Evolutionary conservation across 495 filamentous ascomycete species (phyloP).

Genomic region (Podospora bellae-mahoneyi): DNA sequence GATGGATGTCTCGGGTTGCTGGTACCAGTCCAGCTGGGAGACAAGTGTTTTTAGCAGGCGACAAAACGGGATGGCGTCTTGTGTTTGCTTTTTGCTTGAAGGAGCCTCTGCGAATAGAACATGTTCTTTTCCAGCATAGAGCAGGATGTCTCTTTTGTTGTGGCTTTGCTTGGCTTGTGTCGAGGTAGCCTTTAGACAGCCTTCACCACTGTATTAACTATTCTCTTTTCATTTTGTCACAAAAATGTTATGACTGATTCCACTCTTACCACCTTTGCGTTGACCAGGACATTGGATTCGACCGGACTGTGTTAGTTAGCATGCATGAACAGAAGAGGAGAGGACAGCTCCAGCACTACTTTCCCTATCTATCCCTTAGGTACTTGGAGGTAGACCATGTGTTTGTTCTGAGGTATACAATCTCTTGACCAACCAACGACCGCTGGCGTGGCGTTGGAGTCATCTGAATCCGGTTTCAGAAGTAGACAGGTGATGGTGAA

Average conservation of each 20-base stretch:
- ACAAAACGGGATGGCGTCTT: conserved; percentile 3
- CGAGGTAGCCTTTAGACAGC: neutral
- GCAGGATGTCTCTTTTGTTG: neutral
- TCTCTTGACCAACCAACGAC: no score
- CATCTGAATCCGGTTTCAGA: no score
- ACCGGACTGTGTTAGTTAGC: no score
- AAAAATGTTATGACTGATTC: neutral
- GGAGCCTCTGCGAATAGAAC: no score
- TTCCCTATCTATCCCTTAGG: no score
- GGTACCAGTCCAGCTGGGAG: conserved; percentile 14
- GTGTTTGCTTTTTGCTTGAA: neutral
- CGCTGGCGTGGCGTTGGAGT: no score
- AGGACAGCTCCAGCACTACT: no score
- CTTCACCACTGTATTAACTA: neutral
- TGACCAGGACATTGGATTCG: no score
- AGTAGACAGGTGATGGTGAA: no score
- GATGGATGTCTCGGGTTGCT: conserved; percentile 6
- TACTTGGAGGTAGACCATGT: no score
- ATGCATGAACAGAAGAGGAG: no score
- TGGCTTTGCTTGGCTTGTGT: neutral
- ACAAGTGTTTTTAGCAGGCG: neutral
- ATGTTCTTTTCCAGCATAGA: neutral
- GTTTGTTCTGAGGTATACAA: no score
- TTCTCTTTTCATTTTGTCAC: conserved; percentile 1
- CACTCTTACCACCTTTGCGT: neutral